Base-by-base conservation (phyloP, 148 eudicot genomes). In the Vaccinium darrowii region DNA sequence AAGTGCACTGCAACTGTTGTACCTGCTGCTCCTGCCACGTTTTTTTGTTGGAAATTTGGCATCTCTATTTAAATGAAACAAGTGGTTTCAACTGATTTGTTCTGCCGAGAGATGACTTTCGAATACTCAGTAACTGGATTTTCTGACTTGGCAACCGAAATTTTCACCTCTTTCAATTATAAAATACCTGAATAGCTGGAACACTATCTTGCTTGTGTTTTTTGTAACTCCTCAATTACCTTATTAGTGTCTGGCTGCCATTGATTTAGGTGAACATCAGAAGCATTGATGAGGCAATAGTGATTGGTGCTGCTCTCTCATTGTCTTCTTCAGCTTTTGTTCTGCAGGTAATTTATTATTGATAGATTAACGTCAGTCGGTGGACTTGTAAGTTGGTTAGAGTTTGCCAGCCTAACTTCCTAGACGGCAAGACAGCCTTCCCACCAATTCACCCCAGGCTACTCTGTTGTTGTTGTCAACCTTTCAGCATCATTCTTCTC, bases 301-400 rank as follows among this genome's bases (percentile, higher is more conserved):
- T 95, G 49, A 96, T 96, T 73, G 99, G 99, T 71, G 99, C 99
- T 88, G 99, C 99, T 84, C 91, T 96, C 81, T 96, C 99, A 62
- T 86, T 96, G 86, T 96, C 99, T 72, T 96, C 99, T 86, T 96
- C 99, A 49, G 99, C 99, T 79, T 96, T 96, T 88, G 99, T 96
- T 85, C 92, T 96, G 82, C 99, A 96, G 99, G 99, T 94, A 91
- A 23, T 89, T 52, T 53, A 33, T 62, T 25, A 16, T 80, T 7
- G 63, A 58, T 75, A 75, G 49, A 53, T 76, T 2, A 3, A 60
- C 10, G 56, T 78, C 52, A 60, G 16, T 62, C 51, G 33, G 11
- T 71, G 56, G 43, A 74, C 36, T 57, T 54, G 39, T 76, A 30
- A 81, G 71, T 81, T 60, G 36, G n/a, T 81, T 49, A 18, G 49